These are phyloP conservation scores for Penicillium sclerotigenum DNA, from an alignment of 2,329 filamentous ascomycete genomes.

Conservation along the genomic window DNA sequence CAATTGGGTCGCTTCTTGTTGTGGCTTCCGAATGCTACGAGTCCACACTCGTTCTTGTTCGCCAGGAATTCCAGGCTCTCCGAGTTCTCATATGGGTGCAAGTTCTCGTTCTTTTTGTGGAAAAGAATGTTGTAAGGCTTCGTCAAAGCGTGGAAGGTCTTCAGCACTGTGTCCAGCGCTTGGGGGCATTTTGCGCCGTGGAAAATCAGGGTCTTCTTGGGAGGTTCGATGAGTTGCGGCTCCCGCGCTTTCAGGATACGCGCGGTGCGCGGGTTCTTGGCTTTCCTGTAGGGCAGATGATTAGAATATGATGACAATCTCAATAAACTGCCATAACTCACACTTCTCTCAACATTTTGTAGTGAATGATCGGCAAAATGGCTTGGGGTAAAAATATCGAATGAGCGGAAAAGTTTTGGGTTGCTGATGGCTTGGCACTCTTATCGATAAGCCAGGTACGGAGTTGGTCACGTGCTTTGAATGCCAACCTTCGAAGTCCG, in stretches of 20 bases:
- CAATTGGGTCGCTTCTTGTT: constrained; percentile 95
- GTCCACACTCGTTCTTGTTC: constrained; percentile 88
- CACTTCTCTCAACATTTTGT: constrained; percentile 46
- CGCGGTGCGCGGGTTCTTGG: constrained; percentile 85
- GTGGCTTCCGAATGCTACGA: constrained; percentile 79
- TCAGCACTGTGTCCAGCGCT: constrained; percentile 75
- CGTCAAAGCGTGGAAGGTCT: constrained; percentile 80
- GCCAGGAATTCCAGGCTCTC: constrained; percentile 90
- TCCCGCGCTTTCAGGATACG: constrained; percentile 90
- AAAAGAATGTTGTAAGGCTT: constrained; percentile 84
- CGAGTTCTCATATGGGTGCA: constrained; percentile 90
- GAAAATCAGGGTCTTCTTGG: constrained; percentile 85
- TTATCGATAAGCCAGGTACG: constrained; percentile 37
- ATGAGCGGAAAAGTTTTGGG: constrained; percentile 40
- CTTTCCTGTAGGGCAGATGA: constrained; percentile 51
- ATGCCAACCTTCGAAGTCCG: neutral
- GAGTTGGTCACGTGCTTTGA: neutral
- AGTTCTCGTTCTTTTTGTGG: constrained; percentile 86
- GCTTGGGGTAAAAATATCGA: constrained; percentile 28
- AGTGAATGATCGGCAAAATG: constrained; percentile 17
- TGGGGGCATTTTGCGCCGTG: constrained; percentile 83
- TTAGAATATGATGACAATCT: neutral
- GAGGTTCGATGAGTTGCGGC: constrained; percentile 83
- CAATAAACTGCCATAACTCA: constrained; percentile 24
- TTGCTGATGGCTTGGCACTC: constrained; percentile 33